These are phyloP conservation scores for Thalassiosira ordinaria DNA, from an alignment of 352 stramenopile genomes.

Conservation along the genomic window DNA sequence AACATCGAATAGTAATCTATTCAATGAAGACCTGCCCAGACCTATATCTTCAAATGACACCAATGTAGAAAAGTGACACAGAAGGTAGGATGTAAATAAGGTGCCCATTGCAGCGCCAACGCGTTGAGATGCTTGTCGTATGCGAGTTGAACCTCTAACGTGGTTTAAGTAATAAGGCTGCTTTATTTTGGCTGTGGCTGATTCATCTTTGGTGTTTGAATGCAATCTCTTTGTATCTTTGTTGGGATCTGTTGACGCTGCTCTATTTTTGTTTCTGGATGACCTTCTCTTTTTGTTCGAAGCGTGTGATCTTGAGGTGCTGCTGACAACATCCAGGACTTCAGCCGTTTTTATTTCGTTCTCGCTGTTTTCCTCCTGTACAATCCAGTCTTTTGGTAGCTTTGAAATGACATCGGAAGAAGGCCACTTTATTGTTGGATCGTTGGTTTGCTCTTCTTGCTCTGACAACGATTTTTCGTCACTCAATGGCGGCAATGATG, in stretches of 20 bases:
- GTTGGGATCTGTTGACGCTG: neutral
- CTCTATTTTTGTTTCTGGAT: slow-evolving; percentile 7
- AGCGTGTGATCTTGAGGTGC: neutral
- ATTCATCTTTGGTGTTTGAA: slow-evolving; percentile 3
- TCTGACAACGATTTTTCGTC: slow-evolving; percentile 28
- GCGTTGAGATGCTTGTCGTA: slow-evolving; percentile 51
- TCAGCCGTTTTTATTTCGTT: neutral
- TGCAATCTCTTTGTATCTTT: neutral
- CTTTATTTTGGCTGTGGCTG: neutral
- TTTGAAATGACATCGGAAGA: slow-evolving; percentile 9
- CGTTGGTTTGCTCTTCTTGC: slow-evolving; percentile 48
- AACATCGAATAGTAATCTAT: slow-evolving; percentile 30
- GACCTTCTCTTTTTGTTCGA: slow-evolving; percentile 26
- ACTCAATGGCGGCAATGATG: slow-evolving; percentile 18
- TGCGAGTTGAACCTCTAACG: slow-evolving; percentile 50
- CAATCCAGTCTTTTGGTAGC: slow-evolving; percentile 37
- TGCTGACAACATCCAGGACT: neutral
- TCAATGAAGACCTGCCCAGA: slow-evolving; percentile 17
- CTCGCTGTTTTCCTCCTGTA: neutral
- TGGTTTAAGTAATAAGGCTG: slow-evolving; percentile 60
- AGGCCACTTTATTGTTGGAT: slow-evolving; percentile 41
- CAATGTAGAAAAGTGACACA: slow-evolving; percentile 28
- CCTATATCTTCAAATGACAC: slow-evolving; percentile 47
- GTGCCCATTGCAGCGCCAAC: slow-evolving; percentile 40
- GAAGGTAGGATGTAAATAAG: slow-evolving; percentile 25